Evolutionary conservation across 805 yeast genomes (phyloP).

Genomic region (Nakazawaea wyomingensis): DNA sequence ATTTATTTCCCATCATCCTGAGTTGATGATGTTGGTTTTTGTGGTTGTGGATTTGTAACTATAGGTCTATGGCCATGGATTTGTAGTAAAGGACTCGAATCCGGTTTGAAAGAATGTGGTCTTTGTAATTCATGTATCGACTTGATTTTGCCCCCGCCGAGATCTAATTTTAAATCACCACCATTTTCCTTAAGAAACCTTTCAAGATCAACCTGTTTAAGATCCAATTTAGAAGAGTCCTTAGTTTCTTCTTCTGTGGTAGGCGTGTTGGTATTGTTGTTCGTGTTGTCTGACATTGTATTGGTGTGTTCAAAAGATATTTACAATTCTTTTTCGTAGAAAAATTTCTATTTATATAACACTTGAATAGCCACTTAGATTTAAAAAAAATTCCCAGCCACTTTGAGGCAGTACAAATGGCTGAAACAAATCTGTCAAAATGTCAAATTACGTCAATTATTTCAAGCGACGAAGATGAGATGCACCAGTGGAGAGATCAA

Average conservation of each 20-base stretch:
- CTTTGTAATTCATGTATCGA: constrained; percentile 12
- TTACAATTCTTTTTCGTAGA: no score
- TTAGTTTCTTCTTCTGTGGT: not conserved
- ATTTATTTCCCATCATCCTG: not conserved
- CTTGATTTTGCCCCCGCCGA: constrained; percentile 3
- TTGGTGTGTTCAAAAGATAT: no score
- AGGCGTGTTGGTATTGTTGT: not conserved
- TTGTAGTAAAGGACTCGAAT: constrained; percentile 7
- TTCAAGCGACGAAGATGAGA: no score
- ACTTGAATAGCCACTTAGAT: no score
- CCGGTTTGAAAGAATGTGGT: constrained; percentile 8
- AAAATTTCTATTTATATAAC: no score
- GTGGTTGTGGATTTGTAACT: not conserved
- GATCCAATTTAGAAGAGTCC: not conserved
- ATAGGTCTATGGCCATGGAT: constrained; percentile 17
- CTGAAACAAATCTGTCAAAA: no score
- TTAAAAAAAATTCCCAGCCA: no score
- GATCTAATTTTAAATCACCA: constrained; percentile 5
- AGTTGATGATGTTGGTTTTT: not conserved
- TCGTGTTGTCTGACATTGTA: no score
- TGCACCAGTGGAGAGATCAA: no score
- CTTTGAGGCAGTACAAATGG: no score
- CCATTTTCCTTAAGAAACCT: constrained; percentile 6
- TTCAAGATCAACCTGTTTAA: constrained; percentile 1
- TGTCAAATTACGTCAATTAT: no score